Percentiles rank a stretch among this genome's conserved stretches.
phyloP scores from a whole-genome alignment of 176 grass and related monocot genomes.

The Ampelocalamus luodianensis region DNA sequence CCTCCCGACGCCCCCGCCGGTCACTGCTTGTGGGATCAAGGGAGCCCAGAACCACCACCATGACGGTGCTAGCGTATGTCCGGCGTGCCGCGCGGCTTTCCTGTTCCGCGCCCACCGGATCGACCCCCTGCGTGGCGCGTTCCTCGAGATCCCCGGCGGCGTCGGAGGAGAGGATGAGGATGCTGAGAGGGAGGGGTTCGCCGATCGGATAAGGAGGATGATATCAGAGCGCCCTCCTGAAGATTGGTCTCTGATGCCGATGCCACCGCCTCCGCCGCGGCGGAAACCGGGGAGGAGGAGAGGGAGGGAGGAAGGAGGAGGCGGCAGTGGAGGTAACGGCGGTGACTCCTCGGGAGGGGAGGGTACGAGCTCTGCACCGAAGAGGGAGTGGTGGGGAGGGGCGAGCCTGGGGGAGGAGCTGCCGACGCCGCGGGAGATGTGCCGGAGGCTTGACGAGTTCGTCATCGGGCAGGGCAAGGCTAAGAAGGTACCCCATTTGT shows the following conservation, averaged over 20 bases:
- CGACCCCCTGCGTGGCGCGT: slow-evolving; percentile 68
- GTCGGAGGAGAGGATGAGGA: slow-evolving; percentile 26
- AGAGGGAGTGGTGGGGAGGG: slow-evolving; percentile 83
- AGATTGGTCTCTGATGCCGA: slow-evolving; percentile 47
- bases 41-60: slow-evolving; percentile 18
- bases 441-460: slow-evolving; percentile 80
- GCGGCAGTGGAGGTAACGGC: slow-evolving; percentile 39
- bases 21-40: background rate
- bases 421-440: slow-evolving; percentile 94
- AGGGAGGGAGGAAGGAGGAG: slow-evolving; percentile 54
- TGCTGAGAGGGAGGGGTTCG: slow-evolving; percentile 22
- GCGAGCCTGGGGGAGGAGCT: slow-evolving; percentile 79
- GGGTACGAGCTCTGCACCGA: slow-evolving; percentile 45
- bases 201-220: slow-evolving; percentile 51
- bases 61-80: slow-evolving; percentile 58
- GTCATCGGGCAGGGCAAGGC: slow-evolving; percentile 86
- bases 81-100: slow-evolving; percentile 58
- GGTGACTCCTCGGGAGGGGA: slow-evolving; percentile 60
- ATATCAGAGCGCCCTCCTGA: slow-evolving; percentile 63
- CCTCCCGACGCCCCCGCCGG: slow-evolving; percentile 11
- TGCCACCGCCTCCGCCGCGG: slow-evolving; percentile 24
- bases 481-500: slow-evolving; percentile 72
- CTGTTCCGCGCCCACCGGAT: slow-evolving; percentile 70
- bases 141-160: slow-evolving; percentile 69
- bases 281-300: slow-evolving; percentile 49